phyloP scores from a whole-genome alignment of 176 grass and related monocot species.

The Phyllostachys edulis region DNA sequence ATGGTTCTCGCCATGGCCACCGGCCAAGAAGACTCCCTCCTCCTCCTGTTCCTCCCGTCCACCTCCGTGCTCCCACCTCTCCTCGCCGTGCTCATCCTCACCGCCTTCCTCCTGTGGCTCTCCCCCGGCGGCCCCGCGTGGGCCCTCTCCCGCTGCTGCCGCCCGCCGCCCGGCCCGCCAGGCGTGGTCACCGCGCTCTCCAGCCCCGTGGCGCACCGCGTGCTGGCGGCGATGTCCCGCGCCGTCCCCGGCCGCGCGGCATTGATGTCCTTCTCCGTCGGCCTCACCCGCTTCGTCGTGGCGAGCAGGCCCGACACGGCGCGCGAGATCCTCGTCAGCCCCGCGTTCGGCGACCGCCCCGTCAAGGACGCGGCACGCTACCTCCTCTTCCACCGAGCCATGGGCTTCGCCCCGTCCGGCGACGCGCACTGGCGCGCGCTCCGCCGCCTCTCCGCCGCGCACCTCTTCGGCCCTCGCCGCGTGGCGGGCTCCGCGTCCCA shows the following conservation, averaged over 20 bases:
- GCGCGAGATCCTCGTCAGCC: conserved; percentile 62
- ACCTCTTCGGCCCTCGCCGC: conserved; percentile 62
- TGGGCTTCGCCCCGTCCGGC: conserved; percentile 76
- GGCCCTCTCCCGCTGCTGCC: conserved; percentile 38
- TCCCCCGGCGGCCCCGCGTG: conserved; percentile 64
- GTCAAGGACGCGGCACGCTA: conserved; percentile 69
- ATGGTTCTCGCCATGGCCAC: conserved; percentile 36
- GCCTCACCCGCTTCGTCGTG: conserved; percentile 69
- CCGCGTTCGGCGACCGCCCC: conserved; percentile 69
- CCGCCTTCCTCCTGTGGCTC: conserved; percentile 36
- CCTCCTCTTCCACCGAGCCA: conserved; percentile 87
- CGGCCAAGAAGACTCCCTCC: conserved; percentile 35
- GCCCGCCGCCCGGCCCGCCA: conserved; percentile 33
- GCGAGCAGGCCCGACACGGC: conserved; percentile 68
- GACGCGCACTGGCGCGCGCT: conserved; percentile 68
- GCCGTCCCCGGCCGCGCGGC: conserved; percentile 30
- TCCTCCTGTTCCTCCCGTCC: conserved; percentile 27
- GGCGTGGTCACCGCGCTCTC: conserved; percentile 46
- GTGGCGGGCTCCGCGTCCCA: conserved; percentile 27
- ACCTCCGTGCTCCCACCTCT: conserved; percentile 29
- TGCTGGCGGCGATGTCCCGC: conserved; percentile 36
- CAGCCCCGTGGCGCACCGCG: conserved; percentile 48
- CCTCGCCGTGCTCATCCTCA: conserved; percentile 32
- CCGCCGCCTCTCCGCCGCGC: conserved; percentile 42
- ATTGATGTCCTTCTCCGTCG: conserved; percentile 77